A percentile compares a stretch with the other conserved stretches of the same genome.
Conservation (phyloP, 108 stramenopile genomes). For the Tribonema minus region DNA sequence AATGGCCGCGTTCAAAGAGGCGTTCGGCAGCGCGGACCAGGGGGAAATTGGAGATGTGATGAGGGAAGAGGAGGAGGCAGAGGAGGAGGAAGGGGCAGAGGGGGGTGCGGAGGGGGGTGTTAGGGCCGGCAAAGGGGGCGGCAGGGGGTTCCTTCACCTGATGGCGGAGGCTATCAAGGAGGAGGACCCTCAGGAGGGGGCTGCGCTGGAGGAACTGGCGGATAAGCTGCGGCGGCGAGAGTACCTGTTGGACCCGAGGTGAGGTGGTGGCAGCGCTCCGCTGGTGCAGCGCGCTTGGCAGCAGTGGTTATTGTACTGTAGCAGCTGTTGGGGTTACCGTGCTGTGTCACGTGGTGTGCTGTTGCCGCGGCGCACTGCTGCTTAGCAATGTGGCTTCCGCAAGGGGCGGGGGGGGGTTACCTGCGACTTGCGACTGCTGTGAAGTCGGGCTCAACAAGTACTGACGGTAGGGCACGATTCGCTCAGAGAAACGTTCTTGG, state of each 20-base stretch:
- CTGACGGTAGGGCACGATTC: no score
- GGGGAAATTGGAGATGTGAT: neutral
- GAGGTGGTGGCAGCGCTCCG: neutral
- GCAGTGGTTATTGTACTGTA: no score
- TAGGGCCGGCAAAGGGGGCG: neutral
- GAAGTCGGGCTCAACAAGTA: no score
- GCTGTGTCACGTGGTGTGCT: no score
- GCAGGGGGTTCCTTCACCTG: neutral
- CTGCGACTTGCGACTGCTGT: no score
- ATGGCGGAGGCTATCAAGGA: slow-evolving; percentile 1
- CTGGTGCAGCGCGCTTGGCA: no score
- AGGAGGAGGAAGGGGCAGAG: neutral
- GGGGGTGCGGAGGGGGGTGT: neutral
- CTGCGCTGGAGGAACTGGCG: slow-evolving; percentile 24
- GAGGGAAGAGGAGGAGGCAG: neutral
- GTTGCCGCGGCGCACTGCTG: no score
- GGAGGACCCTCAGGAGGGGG: slow-evolving; percentile 19
- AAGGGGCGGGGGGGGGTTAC: no score
- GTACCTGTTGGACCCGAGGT: slow-evolving; percentile 47
- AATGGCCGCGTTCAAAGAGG: slow-evolving; percentile 4
- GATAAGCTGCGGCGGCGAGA: slow-evolving; percentile 33
- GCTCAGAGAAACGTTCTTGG: no score
- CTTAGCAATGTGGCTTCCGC: no score
- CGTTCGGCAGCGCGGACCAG: neutral
- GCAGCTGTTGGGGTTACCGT: no score